Evolutionary conservation across 192 early-diverging fungal species (phyloP).

Genomic region (Coemansia sp.): DNA sequence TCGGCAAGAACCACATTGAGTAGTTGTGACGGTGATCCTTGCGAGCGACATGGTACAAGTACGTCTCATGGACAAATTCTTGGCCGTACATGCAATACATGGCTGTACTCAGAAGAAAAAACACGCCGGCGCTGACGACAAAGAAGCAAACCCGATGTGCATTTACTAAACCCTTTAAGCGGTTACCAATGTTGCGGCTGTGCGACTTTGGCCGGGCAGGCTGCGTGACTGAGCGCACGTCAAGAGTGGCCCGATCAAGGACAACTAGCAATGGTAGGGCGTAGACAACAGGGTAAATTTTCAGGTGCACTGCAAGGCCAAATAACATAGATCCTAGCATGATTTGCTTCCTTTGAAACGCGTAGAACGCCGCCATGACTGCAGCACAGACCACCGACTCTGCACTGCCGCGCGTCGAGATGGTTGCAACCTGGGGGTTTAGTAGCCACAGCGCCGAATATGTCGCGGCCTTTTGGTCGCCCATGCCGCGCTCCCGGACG

Average conservation of each 20-base stretch:
- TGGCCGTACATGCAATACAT: constrained; percentile 81
- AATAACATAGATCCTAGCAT: constrained; percentile 68
- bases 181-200: not conserved
- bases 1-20: constrained; percentile 94
- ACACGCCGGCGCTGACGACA: constrained; percentile 63
- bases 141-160: constrained; percentile 66
- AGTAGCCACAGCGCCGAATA: constrained; percentile 81
- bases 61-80: constrained; percentile 90
- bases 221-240: not conserved
- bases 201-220: constrained; percentile 5
- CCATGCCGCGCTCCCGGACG: constrained; percentile 60
- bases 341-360: constrained; percentile 61
- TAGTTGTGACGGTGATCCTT: constrained; percentile 99
- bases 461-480: constrained; percentile 54
- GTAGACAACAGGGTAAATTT: constrained; percentile 98
- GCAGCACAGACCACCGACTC: constrained; percentile 86
- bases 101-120: constrained; percentile 65
- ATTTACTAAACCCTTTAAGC: constrained; percentile 50
- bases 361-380: constrained; percentile 77
- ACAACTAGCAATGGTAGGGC: constrained; percentile 79
- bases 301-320: constrained; percentile 94
- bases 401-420: constrained; percentile 93
- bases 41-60: constrained; percentile 92
- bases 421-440: constrained; percentile 96
- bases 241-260: constrained; percentile 43